Conservation (phyloP, 2,329 filamentous ascomycete species). For the Penicillium sp. region DNA sequence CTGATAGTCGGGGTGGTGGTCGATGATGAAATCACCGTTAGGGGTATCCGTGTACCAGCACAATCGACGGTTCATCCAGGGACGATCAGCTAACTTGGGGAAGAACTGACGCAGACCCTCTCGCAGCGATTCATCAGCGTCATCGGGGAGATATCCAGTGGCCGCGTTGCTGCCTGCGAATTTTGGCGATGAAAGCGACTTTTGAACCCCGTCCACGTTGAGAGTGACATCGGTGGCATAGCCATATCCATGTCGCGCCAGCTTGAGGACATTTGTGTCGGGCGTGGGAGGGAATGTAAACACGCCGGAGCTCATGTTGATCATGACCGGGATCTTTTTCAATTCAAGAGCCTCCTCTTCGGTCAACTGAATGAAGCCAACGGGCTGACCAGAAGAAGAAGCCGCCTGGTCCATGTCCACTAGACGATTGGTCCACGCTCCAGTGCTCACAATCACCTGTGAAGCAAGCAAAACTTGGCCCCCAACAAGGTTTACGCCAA, state of each 20-base stretch:
- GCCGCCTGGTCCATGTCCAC: slow-evolving; percentile 71
- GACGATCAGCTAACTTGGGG: slow-evolving; percentile 57
- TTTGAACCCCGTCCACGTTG: slow-evolving; percentile 16
- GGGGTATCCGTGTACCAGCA: slow-evolving; percentile 74
- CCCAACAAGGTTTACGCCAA: slow-evolving; percentile 58
- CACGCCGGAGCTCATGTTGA: slow-evolving; percentile 45
- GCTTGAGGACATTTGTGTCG: slow-evolving; percentile 55
- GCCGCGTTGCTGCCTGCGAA: slow-evolving; percentile 41
- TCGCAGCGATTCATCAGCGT: slow-evolving; percentile 61
- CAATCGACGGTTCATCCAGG: slow-evolving; percentile 60
- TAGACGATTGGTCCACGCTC: slow-evolving; percentile 76
- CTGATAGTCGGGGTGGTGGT: slow-evolving; percentile 60
- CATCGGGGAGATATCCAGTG: slow-evolving; percentile 40
- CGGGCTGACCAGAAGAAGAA: slow-evolving; percentile 72
- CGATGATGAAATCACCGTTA: slow-evolving; percentile 66
- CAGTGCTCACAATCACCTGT: slow-evolving; percentile 74
- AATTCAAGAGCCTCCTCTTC: slow-evolving; percentile 65
- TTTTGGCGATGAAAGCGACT: slow-evolving; percentile 38
- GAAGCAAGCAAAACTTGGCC: slow-evolving; percentile 57
- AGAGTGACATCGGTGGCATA: slow-evolving; percentile 47
- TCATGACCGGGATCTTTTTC: slow-evolving; percentile 60
- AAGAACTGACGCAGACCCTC: slow-evolving; percentile 59
- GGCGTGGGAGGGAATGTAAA: slow-evolving; percentile 53
- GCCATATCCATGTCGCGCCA: slow-evolving; percentile 65
- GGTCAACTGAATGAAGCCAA: slow-evolving; percentile 73